These are phyloP conservation scores for Venturiaceae sp. DNA, from an alignment of 2,329 filamentous ascomycete species.

Conservation along the genomic window DNA sequence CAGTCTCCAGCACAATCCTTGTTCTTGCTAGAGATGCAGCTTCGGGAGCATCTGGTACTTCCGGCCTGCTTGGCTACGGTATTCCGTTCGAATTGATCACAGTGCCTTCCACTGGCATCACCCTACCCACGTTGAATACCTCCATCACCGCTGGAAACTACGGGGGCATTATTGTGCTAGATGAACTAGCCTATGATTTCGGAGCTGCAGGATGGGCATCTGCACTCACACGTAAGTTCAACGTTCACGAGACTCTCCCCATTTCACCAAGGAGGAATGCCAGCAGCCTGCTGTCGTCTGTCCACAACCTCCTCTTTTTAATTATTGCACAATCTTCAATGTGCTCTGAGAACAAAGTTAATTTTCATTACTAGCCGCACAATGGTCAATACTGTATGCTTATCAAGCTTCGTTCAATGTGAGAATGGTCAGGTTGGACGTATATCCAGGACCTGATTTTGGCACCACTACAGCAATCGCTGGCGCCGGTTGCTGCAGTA, in stretches of 20 bases:
- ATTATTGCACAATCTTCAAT: too few relatives aligned
- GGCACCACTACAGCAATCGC: conserved; percentile 23
- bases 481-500: conserved; percentile 35
- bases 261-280: too few relatives aligned
- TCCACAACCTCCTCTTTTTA: too few relatives aligned
- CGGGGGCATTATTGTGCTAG: conserved; percentile 42
- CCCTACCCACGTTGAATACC: conserved; percentile 35
- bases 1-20: conserved; percentile 30
- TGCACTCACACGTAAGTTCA: conserved; percentile 42
- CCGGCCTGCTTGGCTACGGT: conserved; percentile 45
- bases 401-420: conserved; percentile 47
- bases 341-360: too few relatives aligned
- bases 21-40: conserved; percentile 39
- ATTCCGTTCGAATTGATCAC: conserved; percentile 42
- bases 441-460: conserved; percentile 37
- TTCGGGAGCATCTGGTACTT: conserved; percentile 34
- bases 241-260: too few relatives aligned
- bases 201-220: conserved; percentile 21
- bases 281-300: too few relatives aligned
- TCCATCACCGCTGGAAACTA: conserved; percentile 38
- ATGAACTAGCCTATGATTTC: conserved; percentile 40
- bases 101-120: conserved; percentile 36
- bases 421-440: conserved; percentile 45
- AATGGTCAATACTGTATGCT: conserved; percentile 41
- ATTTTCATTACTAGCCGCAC: conserved; percentile 43